A percentile compares a stretch with the other conserved stretches of the same genome.
Evolutionary conservation across 192 early-diverging fungal genomes (phyloP).

Genomic region (Globomyces pollinis-pini): DNA sequence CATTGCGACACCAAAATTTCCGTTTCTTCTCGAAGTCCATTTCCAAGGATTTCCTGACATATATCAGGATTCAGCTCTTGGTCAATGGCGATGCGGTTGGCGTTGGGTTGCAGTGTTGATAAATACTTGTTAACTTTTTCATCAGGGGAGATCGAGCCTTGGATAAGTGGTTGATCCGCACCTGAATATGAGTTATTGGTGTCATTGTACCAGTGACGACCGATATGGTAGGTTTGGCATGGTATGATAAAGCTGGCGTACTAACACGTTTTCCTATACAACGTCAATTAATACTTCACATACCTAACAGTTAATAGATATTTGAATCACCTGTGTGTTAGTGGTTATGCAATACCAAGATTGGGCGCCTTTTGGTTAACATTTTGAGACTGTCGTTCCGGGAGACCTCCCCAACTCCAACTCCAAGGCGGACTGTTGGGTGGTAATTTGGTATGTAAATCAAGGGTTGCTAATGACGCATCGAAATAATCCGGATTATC

Average conservation of each 20-base stretch:
- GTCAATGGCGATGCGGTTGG: conserved; percentile 14
- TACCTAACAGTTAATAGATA: no score
- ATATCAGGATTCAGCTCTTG: conserved; percentile 16
- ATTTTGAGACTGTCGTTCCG: conserved; percentile 31
- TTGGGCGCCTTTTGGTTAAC: neutral
- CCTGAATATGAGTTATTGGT: no score
- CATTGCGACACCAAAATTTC: conserved; percentile 6
- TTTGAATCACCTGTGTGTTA: no score
- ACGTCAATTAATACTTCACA: no score
- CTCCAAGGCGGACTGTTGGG: conserved; percentile 37
- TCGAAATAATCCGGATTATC: neutral
- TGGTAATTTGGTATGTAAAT: neutral
- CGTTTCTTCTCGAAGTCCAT: conserved; percentile 17
- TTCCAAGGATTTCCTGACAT: conserved; percentile 9
- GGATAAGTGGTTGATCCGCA: neutral
- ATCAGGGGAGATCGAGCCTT: conserved; percentile 17
- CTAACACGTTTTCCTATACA: no score
- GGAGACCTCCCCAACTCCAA: conserved; percentile 69
- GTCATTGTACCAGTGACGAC: no score
- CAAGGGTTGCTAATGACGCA: conserved; percentile 2
- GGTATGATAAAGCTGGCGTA: no score
- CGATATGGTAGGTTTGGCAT: no score
- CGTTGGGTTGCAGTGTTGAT: conserved; percentile 3
- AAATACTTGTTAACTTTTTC: conserved; percentile 45
- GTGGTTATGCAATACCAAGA: neutral